A percentile compares a stretch with the other conserved stretches of the same genome.
Evolutionary conservation across 345 rosid genomes (phyloP).

Genomic region (Laguncularia racemosa): DNA sequence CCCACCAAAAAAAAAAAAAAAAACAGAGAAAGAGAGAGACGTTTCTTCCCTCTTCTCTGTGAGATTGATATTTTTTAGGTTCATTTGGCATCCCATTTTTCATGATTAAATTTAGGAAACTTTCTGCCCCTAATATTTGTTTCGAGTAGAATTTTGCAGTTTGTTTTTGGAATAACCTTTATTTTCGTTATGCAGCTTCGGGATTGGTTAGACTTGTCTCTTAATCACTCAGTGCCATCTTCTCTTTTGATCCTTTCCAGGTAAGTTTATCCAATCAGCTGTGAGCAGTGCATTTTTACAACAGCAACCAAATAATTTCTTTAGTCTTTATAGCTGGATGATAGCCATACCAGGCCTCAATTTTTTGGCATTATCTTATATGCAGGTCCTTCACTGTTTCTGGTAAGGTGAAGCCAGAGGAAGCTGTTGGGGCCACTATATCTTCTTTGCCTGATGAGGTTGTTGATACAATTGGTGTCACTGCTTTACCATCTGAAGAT

Average conservation of each 20-base stretch:
- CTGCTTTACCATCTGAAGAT: slow-evolving; percentile 88
- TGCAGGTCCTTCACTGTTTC: slow-evolving; percentile 79
- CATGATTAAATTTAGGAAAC: background rate
- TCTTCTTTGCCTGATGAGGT: slow-evolving; percentile 96
- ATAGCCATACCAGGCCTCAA: background rate
- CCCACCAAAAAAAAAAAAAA: too few relatives aligned
- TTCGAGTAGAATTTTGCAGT: background rate
- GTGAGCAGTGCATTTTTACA: too few relatives aligned
- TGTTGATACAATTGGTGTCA: slow-evolving; percentile 87
- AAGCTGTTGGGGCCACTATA: slow-evolving; percentile 82
- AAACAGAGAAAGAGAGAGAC: too few relatives aligned
- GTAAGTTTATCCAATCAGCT: slow-evolving; percentile 16
- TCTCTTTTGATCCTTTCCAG: slow-evolving; percentile 80
- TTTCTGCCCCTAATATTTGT: background rate
- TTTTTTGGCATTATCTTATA: background rate
- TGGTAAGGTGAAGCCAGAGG: slow-evolving; percentile 78
- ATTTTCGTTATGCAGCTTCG: slow-evolving; percentile 44
- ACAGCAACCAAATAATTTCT: too few relatives aligned
- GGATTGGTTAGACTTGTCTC: slow-evolving; percentile 85
- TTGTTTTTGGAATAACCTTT: slow-evolving; percentile 6
- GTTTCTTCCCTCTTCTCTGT: too few relatives aligned
- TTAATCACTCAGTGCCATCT: slow-evolving; percentile 83
- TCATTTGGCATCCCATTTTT: too few relatives aligned
- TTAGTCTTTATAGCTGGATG: too few relatives aligned
- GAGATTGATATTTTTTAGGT: too few relatives aligned